These are phyloP conservation scores for Salicornia ramosissima DNA, from an alignment of 148 eudicot species.

Conservation along the genomic window DNA sequence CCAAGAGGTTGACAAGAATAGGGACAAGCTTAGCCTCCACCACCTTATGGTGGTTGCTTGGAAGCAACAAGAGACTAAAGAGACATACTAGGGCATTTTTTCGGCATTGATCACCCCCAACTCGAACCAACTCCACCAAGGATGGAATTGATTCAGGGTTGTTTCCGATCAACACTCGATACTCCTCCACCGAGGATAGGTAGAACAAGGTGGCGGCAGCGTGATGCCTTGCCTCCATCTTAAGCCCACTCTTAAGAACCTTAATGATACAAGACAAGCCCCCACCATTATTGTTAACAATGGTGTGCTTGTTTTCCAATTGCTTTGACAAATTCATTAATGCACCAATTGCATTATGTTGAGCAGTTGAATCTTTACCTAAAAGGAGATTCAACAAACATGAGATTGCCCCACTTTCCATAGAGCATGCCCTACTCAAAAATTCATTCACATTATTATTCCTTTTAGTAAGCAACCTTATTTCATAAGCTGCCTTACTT, in stretches of 20 bases:
- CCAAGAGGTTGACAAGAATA: constrained; percentile 37
- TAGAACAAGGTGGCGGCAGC: constrained; percentile 74
- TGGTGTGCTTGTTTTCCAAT: constrained; percentile 34
- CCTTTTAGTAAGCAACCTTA: constrained; percentile 62
- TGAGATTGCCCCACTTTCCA: constrained; percentile 60
- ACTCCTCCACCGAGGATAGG: constrained; percentile 67
- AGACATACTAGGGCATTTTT: constrained; percentile 67
- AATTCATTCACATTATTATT: too few relatives aligned
- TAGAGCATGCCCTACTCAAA: constrained; percentile 68
- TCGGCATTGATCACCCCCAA: constrained; percentile 47
- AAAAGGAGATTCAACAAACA: constrained; percentile 47
- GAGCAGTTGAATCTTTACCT: constrained; percentile 36
- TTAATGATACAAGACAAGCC: constrained; percentile 45
- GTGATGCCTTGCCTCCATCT: constrained; percentile 59
- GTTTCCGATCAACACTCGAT: constrained; percentile 48
- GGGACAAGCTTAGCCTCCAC: constrained; percentile 61
- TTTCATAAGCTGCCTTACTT: constrained; percentile 60
- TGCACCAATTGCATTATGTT: constrained; percentile 70
- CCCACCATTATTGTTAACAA: constrained; percentile 51
- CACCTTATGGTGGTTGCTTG: constrained; percentile 48
- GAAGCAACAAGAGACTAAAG: constrained; percentile 52
- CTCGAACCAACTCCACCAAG: constrained; percentile 45
- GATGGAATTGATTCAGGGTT: constrained; percentile 51
- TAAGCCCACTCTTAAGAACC: constrained; percentile 49
- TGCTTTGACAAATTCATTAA: constrained; percentile 68